Base-by-base conservation (phyloP, 1,139 yeast species). In the Hemisphaericaspora xylanilytica region DNA sequence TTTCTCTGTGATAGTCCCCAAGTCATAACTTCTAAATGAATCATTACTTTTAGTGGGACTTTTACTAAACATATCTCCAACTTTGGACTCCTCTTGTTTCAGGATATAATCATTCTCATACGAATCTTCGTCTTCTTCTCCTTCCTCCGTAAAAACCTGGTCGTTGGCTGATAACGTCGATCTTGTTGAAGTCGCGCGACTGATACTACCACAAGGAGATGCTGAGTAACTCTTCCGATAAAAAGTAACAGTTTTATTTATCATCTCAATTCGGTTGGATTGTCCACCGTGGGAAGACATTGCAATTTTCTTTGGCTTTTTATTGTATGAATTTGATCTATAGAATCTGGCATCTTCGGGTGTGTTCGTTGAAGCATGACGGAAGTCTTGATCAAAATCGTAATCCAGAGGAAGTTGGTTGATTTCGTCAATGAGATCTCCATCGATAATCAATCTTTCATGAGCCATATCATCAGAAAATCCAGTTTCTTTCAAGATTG, bases 321-420 rank as follows among this genome's bases (percentile, higher is more conserved):
- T 29, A 37, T 59, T 67, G 48, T 61, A 70, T 1, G 73, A 67
- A 42, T 63, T 65, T 3, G 71, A 65, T 32, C 67, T 45, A 38
- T 50, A 43, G 45, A 58, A 57, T 39, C 24, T 7, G 41, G 15
- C 10, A 2, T 44, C 53, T 5, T 15, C 5, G 9, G 33, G 15
- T 27, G 18, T 31, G 50, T 52, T 31, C 53, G 52, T 15, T 58
- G 58, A 15, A 60, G 56, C 5, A 12, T 25, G 28, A 15, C 5
- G 28, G 11, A 4, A 10, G 10, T 20, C 21, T 20, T 65, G 68
- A 9, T 70, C 73, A 49, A 76, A 78, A 37, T 78, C 80, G 49
- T 59, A 79, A 48, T 80, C 85, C 51, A 77, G 84, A 0, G 85
- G 85, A 2, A 80, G 58, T 33, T 61, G 70, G 48, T 81, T 78